Percentiles rank a stretch among this genome's conserved stretches.
phyloP scores from a whole-genome alignment of 192 early-diverging fungal species.

The Coemansia furcata region DNA sequence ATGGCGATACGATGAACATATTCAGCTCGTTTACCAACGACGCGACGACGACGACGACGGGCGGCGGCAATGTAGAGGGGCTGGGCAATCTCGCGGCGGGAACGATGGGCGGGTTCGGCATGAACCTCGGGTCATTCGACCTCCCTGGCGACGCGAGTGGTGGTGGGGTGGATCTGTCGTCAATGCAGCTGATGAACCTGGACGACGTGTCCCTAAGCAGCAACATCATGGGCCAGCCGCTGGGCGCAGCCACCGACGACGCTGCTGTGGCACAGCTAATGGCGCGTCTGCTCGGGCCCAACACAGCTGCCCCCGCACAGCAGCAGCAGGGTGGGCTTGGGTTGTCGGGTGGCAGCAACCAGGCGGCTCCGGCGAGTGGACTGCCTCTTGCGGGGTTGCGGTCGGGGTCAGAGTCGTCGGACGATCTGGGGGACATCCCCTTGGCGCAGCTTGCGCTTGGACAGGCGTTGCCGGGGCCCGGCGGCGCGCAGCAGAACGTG shows the following conservation, averaged over 20 bases:
- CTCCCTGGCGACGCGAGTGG: background rate
- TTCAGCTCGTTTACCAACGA: constrained; percentile 48
- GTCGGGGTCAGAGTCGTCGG: constrained; percentile 30
- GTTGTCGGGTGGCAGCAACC: background rate
- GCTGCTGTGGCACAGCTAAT: constrained; percentile 34
- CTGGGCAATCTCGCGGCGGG: constrained; percentile 17
- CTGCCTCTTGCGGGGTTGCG: background rate
- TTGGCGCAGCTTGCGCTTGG: constrained; percentile 36
- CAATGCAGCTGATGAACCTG: constrained; percentile 40
- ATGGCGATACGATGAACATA: constrained; percentile 28
- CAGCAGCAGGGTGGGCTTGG: background rate
- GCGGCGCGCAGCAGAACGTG: background rate
- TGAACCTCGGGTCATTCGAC: constrained; percentile 31
- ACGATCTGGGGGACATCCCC: constrained; percentile 49
- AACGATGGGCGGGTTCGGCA: constrained; percentile 33
- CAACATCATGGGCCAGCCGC: background rate
- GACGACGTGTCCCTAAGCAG: constrained; percentile 11
- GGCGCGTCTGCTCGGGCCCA: constrained; percentile 25
- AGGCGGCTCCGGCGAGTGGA: background rate
- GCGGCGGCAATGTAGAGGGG: background rate
- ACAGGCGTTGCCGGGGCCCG: background rate
- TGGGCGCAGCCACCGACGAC: constrained; percentile 4
- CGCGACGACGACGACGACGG: background rate
- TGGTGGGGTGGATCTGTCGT: constrained; percentile 29
- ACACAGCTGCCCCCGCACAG: background rate